Conservation (phyloP, 371 early-diverging fungal genomes). For the Saksenaea oblongispora region DNA sequence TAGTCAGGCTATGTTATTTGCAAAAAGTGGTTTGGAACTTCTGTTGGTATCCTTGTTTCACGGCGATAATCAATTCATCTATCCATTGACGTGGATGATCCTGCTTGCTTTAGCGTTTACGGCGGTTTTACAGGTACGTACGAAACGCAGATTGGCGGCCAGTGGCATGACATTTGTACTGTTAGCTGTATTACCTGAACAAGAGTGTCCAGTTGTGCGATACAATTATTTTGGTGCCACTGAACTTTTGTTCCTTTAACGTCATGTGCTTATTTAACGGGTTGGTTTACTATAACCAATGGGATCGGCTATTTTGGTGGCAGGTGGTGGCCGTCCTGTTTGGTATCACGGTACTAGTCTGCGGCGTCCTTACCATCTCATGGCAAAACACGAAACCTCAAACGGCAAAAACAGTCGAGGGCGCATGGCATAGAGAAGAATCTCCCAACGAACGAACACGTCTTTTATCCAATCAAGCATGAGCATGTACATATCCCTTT, state of each 20-base stretch:
- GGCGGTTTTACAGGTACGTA: constrained; percentile 66
- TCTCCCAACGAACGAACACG: neutral
- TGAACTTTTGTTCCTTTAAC: constrained; percentile 79
- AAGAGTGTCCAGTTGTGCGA: constrained; percentile 74
- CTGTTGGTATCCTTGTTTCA: constrained; percentile 61
- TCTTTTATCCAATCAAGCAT: neutral
- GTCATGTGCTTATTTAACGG: constrained; percentile 79
- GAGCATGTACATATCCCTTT: neutral
- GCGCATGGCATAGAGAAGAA: neutral
- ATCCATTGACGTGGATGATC: constrained; percentile 74
- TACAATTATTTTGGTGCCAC: constrained; percentile 77
- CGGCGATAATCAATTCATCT: constrained; percentile 73
- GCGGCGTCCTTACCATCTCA: constrained; percentile 71
- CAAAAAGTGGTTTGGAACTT: constrained; percentile 83
- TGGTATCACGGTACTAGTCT: constrained; percentile 65
- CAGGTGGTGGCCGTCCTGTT: constrained; percentile 68
- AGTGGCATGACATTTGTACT: neutral
- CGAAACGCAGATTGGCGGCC: neutral
- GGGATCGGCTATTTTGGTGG: constrained; percentile 64
- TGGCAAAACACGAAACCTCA: constrained; percentile 33
- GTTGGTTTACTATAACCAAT: constrained; percentile 80
- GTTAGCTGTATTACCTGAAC: constrained; percentile 78
- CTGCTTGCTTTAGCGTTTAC: constrained; percentile 65
- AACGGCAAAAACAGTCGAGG: neutral
- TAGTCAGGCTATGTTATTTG: constrained; percentile 79